Evolutionary conservation across 1,284 basidiomycete genomes (phyloP).

Genomic region (Austroboletus novae-zelandiae): DNA sequence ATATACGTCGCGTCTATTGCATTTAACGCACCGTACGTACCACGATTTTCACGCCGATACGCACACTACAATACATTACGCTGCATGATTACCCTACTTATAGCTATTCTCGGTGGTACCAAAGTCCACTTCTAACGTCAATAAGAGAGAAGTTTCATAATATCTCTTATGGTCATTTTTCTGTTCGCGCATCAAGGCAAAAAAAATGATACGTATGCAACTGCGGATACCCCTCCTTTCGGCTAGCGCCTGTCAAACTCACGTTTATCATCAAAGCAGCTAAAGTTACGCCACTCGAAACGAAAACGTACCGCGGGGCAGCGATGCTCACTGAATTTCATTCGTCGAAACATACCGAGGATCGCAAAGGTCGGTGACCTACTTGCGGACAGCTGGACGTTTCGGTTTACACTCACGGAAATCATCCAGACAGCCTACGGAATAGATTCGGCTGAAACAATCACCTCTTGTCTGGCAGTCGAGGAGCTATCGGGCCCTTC

Average conservation of each 20-base stretch:
- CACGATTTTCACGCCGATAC: constrained; percentile 5
- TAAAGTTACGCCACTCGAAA: too few species aligned
- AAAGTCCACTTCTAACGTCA: constrained; percentile 5
- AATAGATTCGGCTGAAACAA: too few species aligned
- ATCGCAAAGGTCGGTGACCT: neutral
- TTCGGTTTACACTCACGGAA: too few species aligned
- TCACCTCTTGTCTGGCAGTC: too few species aligned
- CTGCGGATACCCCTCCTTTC: too few species aligned
- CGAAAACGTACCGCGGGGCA: too few species aligned
- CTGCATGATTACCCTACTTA: constrained; percentile 23
- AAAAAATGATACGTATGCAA: neutral
- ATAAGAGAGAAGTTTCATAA: too few species aligned
- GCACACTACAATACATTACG: constrained; percentile 5
- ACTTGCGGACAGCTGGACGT: neutral
- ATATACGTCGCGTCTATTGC: neutral
- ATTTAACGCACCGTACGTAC: constrained; percentile 3
- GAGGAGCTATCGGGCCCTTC: too few species aligned
- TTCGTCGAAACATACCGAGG: neutral
- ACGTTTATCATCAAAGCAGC: too few species aligned
- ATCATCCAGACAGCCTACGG: too few species aligned
- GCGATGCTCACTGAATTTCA: neutral
- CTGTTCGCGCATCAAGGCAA: neutral
- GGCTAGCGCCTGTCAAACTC: too few species aligned
- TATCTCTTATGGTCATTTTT: neutral
- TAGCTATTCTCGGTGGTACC: constrained; percentile 17